phyloP scores from a whole-genome alignment of 495 filamentous ascomycete species.

The Penicillium macrosclerotiorum region DNA sequence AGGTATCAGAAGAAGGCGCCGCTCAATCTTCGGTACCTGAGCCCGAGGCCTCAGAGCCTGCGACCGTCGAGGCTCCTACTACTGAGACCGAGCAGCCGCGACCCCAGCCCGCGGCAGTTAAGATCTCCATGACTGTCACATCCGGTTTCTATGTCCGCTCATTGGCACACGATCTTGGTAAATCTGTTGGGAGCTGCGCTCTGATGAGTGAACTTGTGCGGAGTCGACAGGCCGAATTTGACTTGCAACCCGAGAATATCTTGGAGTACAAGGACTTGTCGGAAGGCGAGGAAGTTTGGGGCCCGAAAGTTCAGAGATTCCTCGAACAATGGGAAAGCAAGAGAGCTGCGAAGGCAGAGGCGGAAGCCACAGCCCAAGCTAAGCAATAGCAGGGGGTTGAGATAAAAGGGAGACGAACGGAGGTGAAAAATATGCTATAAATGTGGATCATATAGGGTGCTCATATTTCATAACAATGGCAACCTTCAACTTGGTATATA shows the following conservation, averaged over 20 bases:
- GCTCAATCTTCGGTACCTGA: constrained; percentile 12
- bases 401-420: background rate
- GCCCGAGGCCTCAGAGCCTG: constrained; percentile 16
- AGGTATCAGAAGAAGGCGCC: constrained; percentile 29
- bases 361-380: constrained; percentile 6
- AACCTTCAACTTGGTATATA: no score
- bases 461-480: no score
- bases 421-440: background rate
- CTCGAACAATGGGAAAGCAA: constrained; percentile 60
- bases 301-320: constrained; percentile 64
- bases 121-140: constrained; percentile 85
- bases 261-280: constrained; percentile 79
- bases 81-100: constrained; percentile 17
- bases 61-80: constrained; percentile 9
- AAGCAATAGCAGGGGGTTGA: background rate
- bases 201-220: constrained; percentile 85
- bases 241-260: constrained; percentile 61
- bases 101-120: constrained; percentile 63
- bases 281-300: constrained; percentile 81
- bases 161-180: constrained; percentile 86
- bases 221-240: constrained; percentile 76
- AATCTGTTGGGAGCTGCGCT: constrained; percentile 74
- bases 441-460: background rate
- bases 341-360: constrained; percentile 22
- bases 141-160: constrained; percentile 97